phyloP scores from a whole-genome alignment of 2,329 filamentous ascomycete species.

The Fusarium sp. region DNA sequence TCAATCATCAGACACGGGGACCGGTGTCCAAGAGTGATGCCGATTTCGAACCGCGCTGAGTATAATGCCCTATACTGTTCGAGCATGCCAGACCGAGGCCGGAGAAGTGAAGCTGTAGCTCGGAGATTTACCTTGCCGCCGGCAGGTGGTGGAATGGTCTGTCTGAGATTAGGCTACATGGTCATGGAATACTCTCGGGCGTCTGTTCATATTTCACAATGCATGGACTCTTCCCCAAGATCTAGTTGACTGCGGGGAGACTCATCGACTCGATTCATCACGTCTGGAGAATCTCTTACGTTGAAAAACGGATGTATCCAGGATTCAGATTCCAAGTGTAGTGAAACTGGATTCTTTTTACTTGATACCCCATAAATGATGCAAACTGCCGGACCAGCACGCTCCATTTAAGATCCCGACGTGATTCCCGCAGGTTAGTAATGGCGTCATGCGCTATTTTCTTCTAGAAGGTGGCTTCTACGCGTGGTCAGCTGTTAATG shows the following conservation, averaged over 20 bases:
- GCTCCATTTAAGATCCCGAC: not conserved
- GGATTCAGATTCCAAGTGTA: not conserved
- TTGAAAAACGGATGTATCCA: not conserved
- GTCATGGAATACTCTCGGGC: not conserved
- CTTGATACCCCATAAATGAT: not conserved
- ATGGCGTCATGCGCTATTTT: slow-evolving; percentile 30
- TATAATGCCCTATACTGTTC: not conserved
- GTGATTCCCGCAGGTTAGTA: not conserved
- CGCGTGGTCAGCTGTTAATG: not conserved
- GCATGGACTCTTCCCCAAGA: not conserved
- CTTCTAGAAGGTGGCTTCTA: slow-evolving; percentile 11
- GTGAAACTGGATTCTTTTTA: not conserved
- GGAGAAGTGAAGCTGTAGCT: not conserved
- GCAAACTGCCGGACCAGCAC: not conserved
- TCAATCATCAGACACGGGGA: slow-evolving; percentile 25
- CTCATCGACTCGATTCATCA: not conserved
- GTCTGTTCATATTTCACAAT: not conserved
- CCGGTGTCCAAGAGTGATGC: not conserved
- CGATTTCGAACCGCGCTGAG: not conserved
- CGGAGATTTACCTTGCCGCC: not conserved
- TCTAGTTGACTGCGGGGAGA: not conserved
- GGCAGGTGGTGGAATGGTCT: not conserved
- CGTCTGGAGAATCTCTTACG: not conserved
- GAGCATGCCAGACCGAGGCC: not conserved
- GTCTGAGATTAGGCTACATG: not conserved